Evolutionary conservation across 176 grass and related monocot genomes (phyloP).

Genomic region (Phragmites australis): DNA sequence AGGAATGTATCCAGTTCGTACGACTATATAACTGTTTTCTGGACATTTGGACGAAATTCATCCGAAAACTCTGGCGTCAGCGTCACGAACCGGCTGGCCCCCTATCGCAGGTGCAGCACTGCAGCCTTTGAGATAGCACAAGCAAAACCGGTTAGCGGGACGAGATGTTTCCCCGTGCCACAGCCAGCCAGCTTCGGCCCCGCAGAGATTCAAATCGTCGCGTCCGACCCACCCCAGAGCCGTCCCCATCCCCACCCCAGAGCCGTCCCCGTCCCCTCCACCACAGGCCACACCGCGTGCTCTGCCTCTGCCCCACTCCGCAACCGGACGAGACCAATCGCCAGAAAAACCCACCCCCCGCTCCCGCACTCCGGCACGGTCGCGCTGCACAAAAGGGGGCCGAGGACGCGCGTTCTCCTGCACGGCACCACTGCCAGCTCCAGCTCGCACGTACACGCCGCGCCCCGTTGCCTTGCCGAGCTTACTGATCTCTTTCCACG

Average conservation of each 20-base stretch:
- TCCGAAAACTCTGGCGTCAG: no score
- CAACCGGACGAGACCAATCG: not conserved
- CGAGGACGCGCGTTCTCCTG: not conserved
- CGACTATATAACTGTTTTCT: no score
- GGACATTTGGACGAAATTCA: no score
- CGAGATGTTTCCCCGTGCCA: not conserved
- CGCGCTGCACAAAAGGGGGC: not conserved
- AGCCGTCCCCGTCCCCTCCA: constrained; percentile 26
- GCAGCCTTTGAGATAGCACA: not conserved
- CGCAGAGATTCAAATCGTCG: not conserved
- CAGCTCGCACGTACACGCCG: not conserved
- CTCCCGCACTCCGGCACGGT: not conserved
- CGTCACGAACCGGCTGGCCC: no score
- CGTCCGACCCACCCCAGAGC: not conserved
- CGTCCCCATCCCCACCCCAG: constrained; percentile 21
- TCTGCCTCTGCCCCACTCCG: not conserved
- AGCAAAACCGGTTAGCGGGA: not conserved
- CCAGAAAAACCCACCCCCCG: not conserved
- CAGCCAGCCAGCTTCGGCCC: not conserved
- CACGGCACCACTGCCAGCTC: not conserved
- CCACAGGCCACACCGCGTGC: not conserved
- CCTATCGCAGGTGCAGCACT: not conserved
- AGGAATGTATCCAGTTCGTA: no score
- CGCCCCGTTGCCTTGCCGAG: not conserved
- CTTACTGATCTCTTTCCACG: constrained; percentile 10